These are phyloP conservation scores for Xylariomycetidae sp. DNA, from an alignment of 2,329 filamentous ascomycete genomes.

Conservation along the genomic window DNA sequence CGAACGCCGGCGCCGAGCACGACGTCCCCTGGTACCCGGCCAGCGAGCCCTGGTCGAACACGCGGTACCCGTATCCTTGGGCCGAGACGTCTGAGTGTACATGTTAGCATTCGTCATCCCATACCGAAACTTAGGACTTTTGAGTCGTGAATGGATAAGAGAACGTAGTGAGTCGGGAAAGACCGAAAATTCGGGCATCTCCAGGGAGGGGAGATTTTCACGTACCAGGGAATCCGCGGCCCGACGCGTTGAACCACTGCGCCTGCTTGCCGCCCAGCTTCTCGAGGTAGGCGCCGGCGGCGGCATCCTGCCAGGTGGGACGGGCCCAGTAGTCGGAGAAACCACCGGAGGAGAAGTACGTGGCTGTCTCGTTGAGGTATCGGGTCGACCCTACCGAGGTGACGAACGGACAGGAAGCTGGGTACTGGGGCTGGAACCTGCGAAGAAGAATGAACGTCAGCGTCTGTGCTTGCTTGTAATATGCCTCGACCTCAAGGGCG, in stretches of 20 bases:
- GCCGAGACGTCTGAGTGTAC: constrained; percentile 51
- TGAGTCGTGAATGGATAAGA: too few species aligned
- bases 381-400: constrained; percentile 22
- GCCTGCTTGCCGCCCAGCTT: constrained; percentile 29
- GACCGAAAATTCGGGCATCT: too few species aligned
- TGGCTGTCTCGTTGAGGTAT: constrained; percentile 40
- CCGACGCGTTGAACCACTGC: constrained; percentile 22
- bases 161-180: too few species aligned
- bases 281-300: constrained; percentile 38
- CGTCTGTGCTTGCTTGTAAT: too few species aligned
- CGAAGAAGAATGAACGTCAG: too few species aligned
- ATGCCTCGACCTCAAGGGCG: too few species aligned
- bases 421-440: constrained; percentile 46
- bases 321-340: constrained; percentile 46
- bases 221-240: constrained; percentile 48
- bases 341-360: constrained; percentile 42
- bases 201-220: too few species aligned
- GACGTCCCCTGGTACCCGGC: constrained; percentile 23
- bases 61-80: constrained; percentile 35
- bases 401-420: constrained; percentile 40
- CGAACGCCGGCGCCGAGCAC: constrained; percentile 50
- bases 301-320: constrained; percentile 39
- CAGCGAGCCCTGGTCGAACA: constrained; percentile 32
- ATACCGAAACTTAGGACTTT: too few species aligned
- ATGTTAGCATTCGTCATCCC: too few species aligned